These are phyloP conservation scores for Fusarium sp. DNA, from an alignment of 2,329 filamentous ascomycete species.

Conservation along the genomic window DNA sequence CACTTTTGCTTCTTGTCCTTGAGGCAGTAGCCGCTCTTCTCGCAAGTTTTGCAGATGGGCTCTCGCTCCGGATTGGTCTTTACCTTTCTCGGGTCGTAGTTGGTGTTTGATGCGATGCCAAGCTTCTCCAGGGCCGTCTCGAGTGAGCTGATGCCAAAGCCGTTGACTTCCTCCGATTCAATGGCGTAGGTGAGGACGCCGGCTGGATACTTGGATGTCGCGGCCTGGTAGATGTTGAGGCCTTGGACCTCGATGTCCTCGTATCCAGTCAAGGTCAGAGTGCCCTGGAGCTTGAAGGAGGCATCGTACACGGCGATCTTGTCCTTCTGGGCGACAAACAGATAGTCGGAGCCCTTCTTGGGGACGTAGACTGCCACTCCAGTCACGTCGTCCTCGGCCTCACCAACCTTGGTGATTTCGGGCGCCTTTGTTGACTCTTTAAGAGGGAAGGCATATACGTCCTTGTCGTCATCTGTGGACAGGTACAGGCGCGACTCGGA, in stretches of 20 bases:
- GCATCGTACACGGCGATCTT: slow-evolving; percentile 58
- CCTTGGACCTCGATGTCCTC: slow-evolving; percentile 62
- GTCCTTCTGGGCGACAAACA: slow-evolving; percentile 59
- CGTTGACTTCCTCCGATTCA: slow-evolving; percentile 57
- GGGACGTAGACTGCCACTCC: slow-evolving; percentile 60
- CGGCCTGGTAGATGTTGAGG: slow-evolving; percentile 58
- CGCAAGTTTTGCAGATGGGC: slow-evolving; percentile 55
- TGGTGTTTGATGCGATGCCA: slow-evolving; percentile 54
- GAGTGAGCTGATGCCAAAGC: slow-evolving; percentile 59
- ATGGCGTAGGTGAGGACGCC: slow-evolving; percentile 60
- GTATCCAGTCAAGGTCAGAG: slow-evolving; percentile 54
- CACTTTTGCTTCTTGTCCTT: slow-evolving; percentile 49
- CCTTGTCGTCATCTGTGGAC: slow-evolving; percentile 56
- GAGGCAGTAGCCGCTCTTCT: slow-evolving; percentile 57
- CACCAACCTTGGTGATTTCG: slow-evolving; percentile 54
- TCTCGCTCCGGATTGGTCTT: slow-evolving; percentile 42
- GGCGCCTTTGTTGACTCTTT: slow-evolving; percentile 57
- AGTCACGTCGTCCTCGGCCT: slow-evolving; percentile 57
- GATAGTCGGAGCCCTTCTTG: slow-evolving; percentile 56
- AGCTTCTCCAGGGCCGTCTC: slow-evolving; percentile 53
- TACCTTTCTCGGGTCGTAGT: slow-evolving; percentile 55
- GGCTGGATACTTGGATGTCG: slow-evolving; percentile 53
- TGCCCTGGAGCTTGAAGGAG: slow-evolving; percentile 55
- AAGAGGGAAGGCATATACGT: slow-evolving; percentile 57
- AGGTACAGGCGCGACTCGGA: slow-evolving; percentile 58